Base-by-base conservation (phyloP, 1,284 basidiomycete species). In the Boletellus deceptivus region DNA sequence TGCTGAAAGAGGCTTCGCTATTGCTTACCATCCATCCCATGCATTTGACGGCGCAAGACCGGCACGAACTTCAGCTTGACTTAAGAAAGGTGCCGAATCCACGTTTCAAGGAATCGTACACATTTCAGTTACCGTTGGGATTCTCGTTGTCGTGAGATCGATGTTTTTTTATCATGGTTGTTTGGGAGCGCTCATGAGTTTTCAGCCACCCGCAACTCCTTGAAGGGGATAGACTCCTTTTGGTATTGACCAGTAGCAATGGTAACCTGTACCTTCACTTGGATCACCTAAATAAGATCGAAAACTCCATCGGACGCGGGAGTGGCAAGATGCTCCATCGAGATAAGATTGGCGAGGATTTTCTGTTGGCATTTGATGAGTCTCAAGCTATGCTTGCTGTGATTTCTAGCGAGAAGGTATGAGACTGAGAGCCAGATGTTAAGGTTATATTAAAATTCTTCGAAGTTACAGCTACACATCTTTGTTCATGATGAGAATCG, bases 281-380 rank as follows among this genome's bases (percentile, higher is more conserved):
- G 11, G 78, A 79, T 9, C 55, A 52, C 2, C 51, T 71, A 0
- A 48, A 50, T 4, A 57, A 11, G 10, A 64, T 81, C 5, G 67
- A 69, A 13, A 53, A 55, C 18, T 70, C 75, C 0, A 59, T 75
- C 9, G 50, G 55, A 14, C 57, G 54, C 16, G 46, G 52, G 0
- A n/a, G n/a, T 0, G 69, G 68, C 45, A 75, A 75, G 54, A 44
- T 46, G 6, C 57, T 82, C 14, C 60, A 73, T 46, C 70, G 69
- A 7, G 72, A 74, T 43, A 78, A 75, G 54, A 69, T 79, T 16
- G 80, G 78, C 0, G 57, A 67, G 10, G 61, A 75, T 9, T 68
- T 73, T 38, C 25, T 76, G 6, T 47, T 81, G 17, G 69, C 79
- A 0, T 81, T 72, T 43, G 78, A 83, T 44, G 80, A 83, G 58